phyloP scores from a whole-genome alignment of 129 eudicot genomes.

The Ambrosia trifida region DNA sequence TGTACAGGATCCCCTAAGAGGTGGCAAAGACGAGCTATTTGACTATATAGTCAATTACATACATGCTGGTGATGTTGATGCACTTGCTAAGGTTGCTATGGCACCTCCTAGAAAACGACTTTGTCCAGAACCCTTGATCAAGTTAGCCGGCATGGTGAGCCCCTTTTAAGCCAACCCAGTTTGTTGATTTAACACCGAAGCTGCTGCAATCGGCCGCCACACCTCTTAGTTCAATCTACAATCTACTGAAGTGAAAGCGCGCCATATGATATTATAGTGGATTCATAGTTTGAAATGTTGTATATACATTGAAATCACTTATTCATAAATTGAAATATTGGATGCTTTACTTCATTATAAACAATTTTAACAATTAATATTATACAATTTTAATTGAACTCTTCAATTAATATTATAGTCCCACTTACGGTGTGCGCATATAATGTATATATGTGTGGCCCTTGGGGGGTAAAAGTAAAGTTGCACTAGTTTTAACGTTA shows the following conservation, averaged over 20 bases:
- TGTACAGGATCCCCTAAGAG: conserved; percentile 81
- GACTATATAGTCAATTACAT: conserved; percentile 61
- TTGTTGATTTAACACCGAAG: conserved; percentile 18
- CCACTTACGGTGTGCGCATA: too few species aligned
- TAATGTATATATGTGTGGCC: too few species aligned
- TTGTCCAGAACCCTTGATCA: conserved; percentile 69
- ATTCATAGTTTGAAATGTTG: conserved; percentile 9
- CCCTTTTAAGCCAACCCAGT: conserved; percentile 54
- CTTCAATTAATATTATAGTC: too few species aligned
- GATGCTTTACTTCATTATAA: neutral
- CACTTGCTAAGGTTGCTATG: conserved; percentile 78
- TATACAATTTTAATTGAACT: too few species aligned
- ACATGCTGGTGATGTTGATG: conserved; percentile 71
- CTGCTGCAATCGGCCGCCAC: neutral
- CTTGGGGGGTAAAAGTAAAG: too few species aligned
- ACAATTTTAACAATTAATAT: neutral
- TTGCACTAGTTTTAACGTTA: too few species aligned
- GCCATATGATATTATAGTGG: neutral
- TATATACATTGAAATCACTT: neutral
- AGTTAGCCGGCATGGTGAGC: conserved; percentile 68
- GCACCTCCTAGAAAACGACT: conserved; percentile 79
- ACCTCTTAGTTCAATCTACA: neutral
- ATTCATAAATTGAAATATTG: neutral
- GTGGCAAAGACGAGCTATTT: conserved; percentile 84
- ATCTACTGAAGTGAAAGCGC: neutral